Conservation (phyloP, 257 asterid genomes). For the Scutellaria barbata region DNA sequence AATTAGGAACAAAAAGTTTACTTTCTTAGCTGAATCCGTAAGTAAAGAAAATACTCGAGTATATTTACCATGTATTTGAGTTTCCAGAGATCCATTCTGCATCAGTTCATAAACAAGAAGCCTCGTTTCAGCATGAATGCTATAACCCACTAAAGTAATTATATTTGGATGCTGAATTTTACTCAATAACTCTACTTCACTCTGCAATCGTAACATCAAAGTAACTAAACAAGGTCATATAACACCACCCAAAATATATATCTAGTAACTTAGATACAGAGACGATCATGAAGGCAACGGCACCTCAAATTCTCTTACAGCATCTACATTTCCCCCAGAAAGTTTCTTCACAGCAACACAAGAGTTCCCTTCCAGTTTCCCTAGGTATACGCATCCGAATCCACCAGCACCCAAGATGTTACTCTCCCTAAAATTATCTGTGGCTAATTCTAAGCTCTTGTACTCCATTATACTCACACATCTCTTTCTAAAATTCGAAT, state of each 20-base stretch:
- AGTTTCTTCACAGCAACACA: constrained; percentile 74
- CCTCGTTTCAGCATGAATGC: constrained; percentile 60
- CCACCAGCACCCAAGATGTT: constrained; percentile 71
- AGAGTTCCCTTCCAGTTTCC: constrained; percentile 50
- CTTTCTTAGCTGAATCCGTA: neutral
- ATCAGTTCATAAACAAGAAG: constrained; percentile 73
- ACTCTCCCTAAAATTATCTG: constrained; percentile 53
- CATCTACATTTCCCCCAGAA: constrained; percentile 45
- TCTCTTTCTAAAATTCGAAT: constrained; percentile 35
- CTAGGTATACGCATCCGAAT: constrained; percentile 75
- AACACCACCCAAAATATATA: neutral
- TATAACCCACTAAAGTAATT: constrained; percentile 64
- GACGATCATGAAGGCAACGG: constrained; percentile 8
- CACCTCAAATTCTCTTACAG: constrained; percentile 69
- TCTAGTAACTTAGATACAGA: neutral
- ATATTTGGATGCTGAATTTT: constrained; percentile 73
- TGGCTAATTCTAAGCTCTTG: constrained; percentile 60
- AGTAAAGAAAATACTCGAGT: neutral
- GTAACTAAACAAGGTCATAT: neutral
- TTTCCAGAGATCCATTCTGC: constrained; percentile 72
- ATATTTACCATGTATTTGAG: constrained; percentile 68
- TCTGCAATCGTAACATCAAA: constrained; percentile 61
- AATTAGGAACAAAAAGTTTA: neutral
- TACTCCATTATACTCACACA: constrained; percentile 54
- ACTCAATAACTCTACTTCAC: constrained; percentile 68